phyloP scores from a whole-genome alignment of 306 rosid genomes.

The Echinosophora koreensis region DNA sequence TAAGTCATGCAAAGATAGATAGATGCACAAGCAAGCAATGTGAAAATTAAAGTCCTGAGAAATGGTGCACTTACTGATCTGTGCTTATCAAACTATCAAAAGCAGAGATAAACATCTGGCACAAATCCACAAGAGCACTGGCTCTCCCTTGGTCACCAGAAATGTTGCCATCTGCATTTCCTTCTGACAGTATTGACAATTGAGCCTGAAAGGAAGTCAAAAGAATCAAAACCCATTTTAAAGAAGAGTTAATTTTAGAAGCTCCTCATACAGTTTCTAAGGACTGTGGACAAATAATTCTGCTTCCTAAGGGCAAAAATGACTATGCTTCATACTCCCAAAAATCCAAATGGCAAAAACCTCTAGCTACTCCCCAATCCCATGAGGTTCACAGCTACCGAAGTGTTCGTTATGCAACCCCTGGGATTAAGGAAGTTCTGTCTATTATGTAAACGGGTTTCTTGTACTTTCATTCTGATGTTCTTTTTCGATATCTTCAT shows the following conservation, averaged over 20 bases:
- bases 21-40: constrained; percentile 12
- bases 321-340: background rate
- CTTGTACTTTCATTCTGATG: background rate
- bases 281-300: constrained; percentile 5
- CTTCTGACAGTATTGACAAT: constrained; percentile 56
- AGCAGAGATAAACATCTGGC: constrained; percentile 65
- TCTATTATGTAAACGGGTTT: constrained; percentile 5
- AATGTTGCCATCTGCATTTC: constrained; percentile 39
- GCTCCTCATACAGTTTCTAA: constrained; percentile 24
- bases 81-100: constrained; percentile 66
- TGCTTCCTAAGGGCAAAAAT: constrained; percentile 17
- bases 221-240: constrained; percentile 16
- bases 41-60: constrained; percentile 29
- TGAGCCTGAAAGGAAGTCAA: constrained; percentile 67
- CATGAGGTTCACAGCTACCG: background rate
- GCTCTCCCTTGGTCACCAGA: constrained; percentile 42
- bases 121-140: constrained; percentile 59
- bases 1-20: constrained; percentile 21
- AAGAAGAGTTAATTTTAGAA: constrained; percentile 5
- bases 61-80: constrained; percentile 65
- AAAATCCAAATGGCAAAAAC: constrained; percentile 7
- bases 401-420: background rate
- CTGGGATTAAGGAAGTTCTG: background rate
- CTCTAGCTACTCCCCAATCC: constrained; percentile 9
- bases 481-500: background rate